These are phyloP conservation scores for Lachancea fermentati DNA, from an alignment of 805 yeast species.

Conservation along the genomic window DNA sequence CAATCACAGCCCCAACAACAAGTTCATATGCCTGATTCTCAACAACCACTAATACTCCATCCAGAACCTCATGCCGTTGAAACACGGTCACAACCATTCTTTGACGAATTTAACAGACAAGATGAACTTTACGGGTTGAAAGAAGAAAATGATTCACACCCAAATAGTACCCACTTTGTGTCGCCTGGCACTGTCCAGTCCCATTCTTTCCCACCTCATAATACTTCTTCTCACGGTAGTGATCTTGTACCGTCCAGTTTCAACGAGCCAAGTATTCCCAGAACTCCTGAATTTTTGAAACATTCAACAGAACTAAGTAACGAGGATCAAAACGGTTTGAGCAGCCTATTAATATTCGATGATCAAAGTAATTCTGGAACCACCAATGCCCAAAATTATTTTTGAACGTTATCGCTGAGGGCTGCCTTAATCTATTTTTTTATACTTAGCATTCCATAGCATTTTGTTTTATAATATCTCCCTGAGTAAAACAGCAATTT, in stretches of 20 bases:
- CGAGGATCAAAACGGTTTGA: conserved; percentile 9
- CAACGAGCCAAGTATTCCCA: conserved; percentile 13
- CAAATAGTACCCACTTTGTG: neutral
- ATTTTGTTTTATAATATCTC: neutral
- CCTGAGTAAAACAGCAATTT: neutral
- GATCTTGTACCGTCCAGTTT: conserved; percentile 5
- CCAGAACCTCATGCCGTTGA: conserved; percentile 9
- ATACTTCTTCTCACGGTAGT: conserved; percentile 1
- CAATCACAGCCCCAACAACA: conserved; percentile 2
- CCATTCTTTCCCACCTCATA: conserved; percentile 3
- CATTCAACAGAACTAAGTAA: conserved; percentile 13
- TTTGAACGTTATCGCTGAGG: conserved; percentile 1
- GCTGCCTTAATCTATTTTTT: too few species aligned
- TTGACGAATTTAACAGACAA: conserved; percentile 8
- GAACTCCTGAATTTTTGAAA: conserved; percentile 24
- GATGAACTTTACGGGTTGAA: conserved; percentile 7
- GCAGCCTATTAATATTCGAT: conserved; percentile 6
- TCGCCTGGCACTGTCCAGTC: conserved; percentile 3
- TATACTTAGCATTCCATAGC: neutral
- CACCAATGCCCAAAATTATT: conserved; percentile 7
- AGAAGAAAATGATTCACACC: conserved; percentile 5
- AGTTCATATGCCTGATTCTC: neutral
- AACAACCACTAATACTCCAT: conserved; percentile 6
- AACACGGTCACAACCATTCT: conserved; percentile 6
- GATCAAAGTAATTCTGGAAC: conserved; percentile 5